Conservation (phyloP, 1,284 basidiomycete genomes). For the Pseudozyma flocculosa region DNA sequence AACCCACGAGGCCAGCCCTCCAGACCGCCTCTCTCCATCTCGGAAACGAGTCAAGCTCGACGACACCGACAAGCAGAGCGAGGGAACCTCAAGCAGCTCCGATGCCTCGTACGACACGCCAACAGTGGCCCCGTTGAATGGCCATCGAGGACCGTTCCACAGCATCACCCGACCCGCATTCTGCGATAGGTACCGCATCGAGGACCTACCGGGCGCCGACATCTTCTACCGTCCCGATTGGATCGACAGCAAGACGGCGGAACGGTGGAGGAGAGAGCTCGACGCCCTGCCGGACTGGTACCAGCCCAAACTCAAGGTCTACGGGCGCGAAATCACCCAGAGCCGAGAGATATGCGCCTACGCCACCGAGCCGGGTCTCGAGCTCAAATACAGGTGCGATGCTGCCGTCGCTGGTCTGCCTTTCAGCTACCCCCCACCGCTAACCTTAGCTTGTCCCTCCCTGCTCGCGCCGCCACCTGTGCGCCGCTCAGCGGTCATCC, state of each 20-base stretch:
- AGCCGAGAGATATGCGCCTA: constrained; percentile 59
- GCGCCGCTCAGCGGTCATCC: constrained; percentile 40
- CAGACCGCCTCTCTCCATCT: too few relatives aligned
- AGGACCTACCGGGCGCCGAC: constrained; percentile 55
- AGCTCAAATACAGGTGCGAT: constrained; percentile 59
- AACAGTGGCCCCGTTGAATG: constrained; percentile 13
- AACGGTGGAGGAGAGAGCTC: constrained; percentile 60
- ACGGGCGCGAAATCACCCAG: constrained; percentile 62
- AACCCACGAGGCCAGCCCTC: too few relatives aligned
- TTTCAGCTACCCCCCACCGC: too few relatives aligned
- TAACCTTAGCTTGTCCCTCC: too few relatives aligned
- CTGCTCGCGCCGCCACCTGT: too few relatives aligned
- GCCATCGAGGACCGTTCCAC: constrained; percentile 35
- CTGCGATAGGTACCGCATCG: constrained; percentile 11
- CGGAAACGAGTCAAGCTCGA: too few relatives aligned
- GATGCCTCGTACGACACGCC: not conserved
- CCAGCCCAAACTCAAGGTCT: constrained; percentile 63
- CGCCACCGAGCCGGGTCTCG: constrained; percentile 58
- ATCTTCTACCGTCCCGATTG: constrained; percentile 60
- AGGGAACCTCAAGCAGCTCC: too few relatives aligned
- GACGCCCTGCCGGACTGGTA: constrained; percentile 57
- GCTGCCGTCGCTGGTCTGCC: constrained; percentile 57
- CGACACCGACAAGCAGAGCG: too few relatives aligned
- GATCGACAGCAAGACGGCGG: constrained; percentile 53
- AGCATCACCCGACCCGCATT: constrained; percentile 22